Percentiles rank a stretch among this genome's conserved stretches.
Evolutionary conservation across 2,329 filamentous ascomycete genomes (phyloP).

Genomic region (Aureobasidium sp.): DNA sequence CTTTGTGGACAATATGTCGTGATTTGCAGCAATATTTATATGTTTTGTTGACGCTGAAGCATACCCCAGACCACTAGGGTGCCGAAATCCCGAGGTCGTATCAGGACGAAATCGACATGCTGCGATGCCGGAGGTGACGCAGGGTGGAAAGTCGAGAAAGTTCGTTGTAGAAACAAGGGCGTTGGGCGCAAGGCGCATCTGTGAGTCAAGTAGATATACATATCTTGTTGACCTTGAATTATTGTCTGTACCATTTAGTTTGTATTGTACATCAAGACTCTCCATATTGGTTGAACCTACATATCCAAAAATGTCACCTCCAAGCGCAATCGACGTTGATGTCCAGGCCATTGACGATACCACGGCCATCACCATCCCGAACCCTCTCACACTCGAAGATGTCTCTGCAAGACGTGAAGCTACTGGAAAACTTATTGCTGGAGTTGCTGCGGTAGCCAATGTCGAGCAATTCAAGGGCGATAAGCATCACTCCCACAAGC

Average conservation of each 20-base stretch:
- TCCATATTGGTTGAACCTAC: too few relatives aligned
- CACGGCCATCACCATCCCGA: constrained; percentile 35
- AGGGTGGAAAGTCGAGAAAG: background rate
- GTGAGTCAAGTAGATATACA: constrained; percentile 4
- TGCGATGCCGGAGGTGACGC: constrained; percentile 8
- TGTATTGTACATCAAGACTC: background rate
- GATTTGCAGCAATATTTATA: too few relatives aligned
- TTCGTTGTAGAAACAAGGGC: background rate
- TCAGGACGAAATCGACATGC: background rate
- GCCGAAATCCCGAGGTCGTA: background rate
- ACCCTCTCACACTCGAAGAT: constrained; percentile 54
- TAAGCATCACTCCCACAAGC: constrained; percentile 53
- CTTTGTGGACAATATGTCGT: too few relatives aligned
- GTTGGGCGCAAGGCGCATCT: background rate
- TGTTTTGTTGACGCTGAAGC: background rate
- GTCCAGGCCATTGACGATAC: constrained; percentile 9
- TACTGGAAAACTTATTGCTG: constrained; percentile 62
- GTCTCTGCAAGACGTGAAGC: constrained; percentile 61
- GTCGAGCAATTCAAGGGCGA: constrained; percentile 74
- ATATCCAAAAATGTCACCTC: background rate
- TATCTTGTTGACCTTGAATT: background rate
- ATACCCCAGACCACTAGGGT: background rate
- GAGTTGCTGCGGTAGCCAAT: constrained; percentile 66
- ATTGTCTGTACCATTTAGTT: background rate
- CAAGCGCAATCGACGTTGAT: constrained; percentile 7